phyloP scores from a whole-genome alignment of 2,329 filamentous ascomycete species.

The Pseudogymnoascus sp. region DNA sequence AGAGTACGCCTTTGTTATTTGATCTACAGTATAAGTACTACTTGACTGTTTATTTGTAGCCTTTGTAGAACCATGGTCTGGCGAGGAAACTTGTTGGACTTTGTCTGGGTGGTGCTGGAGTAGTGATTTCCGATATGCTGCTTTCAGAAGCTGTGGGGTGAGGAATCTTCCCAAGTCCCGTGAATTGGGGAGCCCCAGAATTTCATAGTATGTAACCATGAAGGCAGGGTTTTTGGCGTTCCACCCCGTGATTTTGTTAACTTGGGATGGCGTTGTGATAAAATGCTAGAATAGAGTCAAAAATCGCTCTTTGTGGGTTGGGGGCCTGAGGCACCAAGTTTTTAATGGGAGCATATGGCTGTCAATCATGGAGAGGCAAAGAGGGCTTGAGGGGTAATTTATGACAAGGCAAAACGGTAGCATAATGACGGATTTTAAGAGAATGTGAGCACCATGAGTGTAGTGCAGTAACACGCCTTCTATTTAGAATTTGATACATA shows the following conservation, averaged over 20 bases:
- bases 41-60: slow-evolving; percentile 20
- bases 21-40: slow-evolving; percentile 49
- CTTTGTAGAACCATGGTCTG: slow-evolving; percentile 8
- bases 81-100: slow-evolving; percentile 20
- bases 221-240: background rate
- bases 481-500: slow-evolving; percentile 8
- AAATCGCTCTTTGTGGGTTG: background rate
- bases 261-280: background rate
- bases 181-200: slow-evolving; percentile 48
- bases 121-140: slow-evolving; percentile 57
- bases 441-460: background rate
- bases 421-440: background rate
- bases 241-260: background rate
- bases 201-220: slow-evolving; percentile 49
- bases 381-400: background rate
- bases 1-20: slow-evolving; percentile 54
- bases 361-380: background rate
- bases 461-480: slow-evolving; percentile 5
- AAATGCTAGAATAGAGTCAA: background rate
- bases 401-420: background rate
- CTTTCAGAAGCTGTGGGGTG: slow-evolving; percentile 46
- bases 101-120: slow-evolving; percentile 63
- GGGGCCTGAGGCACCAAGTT: slow-evolving; percentile 6
- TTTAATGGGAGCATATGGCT: background rate
- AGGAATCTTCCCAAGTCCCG: slow-evolving; percentile 40